phyloP scores from a whole-genome alignment of 257 asterid genomes.

The Euphrasia confusa region DNA sequence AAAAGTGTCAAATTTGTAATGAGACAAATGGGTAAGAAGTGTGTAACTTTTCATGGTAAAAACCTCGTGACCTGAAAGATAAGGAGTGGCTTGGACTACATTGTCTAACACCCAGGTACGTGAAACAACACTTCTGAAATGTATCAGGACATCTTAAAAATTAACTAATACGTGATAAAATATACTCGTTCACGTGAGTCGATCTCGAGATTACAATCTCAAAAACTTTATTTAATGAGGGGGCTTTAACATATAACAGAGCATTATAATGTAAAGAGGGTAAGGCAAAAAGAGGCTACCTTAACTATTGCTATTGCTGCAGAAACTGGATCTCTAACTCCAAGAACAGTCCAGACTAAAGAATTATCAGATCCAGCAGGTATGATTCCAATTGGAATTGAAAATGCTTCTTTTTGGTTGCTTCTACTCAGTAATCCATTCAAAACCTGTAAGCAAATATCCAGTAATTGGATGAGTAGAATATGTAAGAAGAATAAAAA shows the following conservation, averaged over 20 bases:
- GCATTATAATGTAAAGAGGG: conserved; percentile 13
- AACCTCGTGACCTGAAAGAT: conserved; percentile 13
- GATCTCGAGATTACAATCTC: conserved; percentile 10
- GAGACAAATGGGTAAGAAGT: conserved; percentile 1
- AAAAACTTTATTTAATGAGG: conserved; percentile 4
- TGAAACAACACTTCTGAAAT: neutral
- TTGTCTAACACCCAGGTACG: neutral
- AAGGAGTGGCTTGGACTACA: conserved; percentile 6
- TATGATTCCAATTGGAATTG: conserved; percentile 90
- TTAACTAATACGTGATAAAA: conserved; percentile 1
- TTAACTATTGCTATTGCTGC: conserved; percentile 93
- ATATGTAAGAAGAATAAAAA: neutral
- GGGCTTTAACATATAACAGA: conserved; percentile 13
- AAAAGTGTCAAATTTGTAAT: conserved; percentile 5
- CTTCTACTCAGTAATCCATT: conserved; percentile 92
- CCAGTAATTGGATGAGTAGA: conserved; percentile 11
- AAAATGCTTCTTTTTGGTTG: conserved; percentile 91
- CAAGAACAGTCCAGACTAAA: conserved; percentile 97
- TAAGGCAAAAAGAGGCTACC: conserved; percentile 36
- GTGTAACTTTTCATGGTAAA: conserved; percentile 7
- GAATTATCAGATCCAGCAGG: conserved; percentile 99
- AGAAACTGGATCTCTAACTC: conserved; percentile 92
- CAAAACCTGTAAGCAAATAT: conserved; percentile 57
- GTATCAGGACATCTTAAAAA: neutral
- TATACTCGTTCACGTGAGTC: neutral